Evolutionary conservation across 2,329 filamentous ascomycete species (phyloP).

Genomic region (Cladosporium sp.): DNA sequence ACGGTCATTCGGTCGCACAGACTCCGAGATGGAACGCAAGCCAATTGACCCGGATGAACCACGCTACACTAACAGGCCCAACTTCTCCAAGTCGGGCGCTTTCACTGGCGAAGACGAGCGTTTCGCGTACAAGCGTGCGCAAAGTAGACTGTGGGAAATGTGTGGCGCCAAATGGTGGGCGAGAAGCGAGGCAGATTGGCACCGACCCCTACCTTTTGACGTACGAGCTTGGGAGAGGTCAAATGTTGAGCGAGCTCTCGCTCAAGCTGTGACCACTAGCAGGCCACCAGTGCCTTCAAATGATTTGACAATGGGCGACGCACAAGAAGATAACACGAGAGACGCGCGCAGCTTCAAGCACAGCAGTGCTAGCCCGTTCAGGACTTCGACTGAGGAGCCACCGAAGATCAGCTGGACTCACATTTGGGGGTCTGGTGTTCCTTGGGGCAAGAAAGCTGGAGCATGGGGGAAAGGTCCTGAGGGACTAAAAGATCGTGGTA

Average conservation of each 20-base stretch:
- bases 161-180: constrained; percentile 73
- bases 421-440: constrained; percentile 53
- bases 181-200: constrained; percentile 62
- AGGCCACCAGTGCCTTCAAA: background rate
- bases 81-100: constrained; percentile 67
- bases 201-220: constrained; percentile 64
- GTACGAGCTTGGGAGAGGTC: constrained; percentile 65
- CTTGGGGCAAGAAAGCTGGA: constrained; percentile 55
- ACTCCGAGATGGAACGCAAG: constrained; percentile 36
- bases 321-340: constrained; percentile 29
- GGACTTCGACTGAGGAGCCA: constrained; percentile 46
- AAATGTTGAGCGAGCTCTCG: background rate
- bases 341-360: constrained; percentile 43
- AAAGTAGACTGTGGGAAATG: constrained; percentile 79
- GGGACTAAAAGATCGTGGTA: constrained; percentile 43
- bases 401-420: constrained; percentile 55
- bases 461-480: constrained; percentile 54
- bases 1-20: constrained; percentile 34
- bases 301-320: constrained; percentile 27
- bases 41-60: constrained; percentile 37
- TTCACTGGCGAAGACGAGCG: constrained; percentile 80
- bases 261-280: background rate
- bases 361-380: constrained; percentile 47
- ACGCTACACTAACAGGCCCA: constrained; percentile 38
- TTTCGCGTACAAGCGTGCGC: constrained; percentile 77